Evolutionary conservation across 73 alveolate genomes (phyloP).

Genomic region (Paramecium tetraurelia): DNA sequence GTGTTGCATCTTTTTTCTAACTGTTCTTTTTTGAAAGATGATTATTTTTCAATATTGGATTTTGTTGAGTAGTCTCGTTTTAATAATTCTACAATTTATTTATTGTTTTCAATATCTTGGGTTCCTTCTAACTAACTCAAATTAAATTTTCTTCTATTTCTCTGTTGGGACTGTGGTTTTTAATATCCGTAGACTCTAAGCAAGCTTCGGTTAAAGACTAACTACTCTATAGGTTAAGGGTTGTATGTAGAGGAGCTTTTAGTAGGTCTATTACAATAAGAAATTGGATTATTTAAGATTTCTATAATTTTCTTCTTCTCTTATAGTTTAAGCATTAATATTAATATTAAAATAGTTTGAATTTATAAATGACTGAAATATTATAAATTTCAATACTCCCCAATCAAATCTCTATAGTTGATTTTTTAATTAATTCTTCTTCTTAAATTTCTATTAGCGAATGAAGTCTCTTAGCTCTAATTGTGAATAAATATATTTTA

Average conservation of each 20-base stretch:
- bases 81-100: background rate
- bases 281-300: background rate
- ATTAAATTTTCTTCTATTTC: background rate
- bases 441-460: background rate
- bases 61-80: background rate
- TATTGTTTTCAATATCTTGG: background rate
- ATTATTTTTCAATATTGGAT: background rate
- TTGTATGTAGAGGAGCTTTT: background rate
- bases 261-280: background rate
- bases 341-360: background rate
- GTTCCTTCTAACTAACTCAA: background rate
- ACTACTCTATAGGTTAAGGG: background rate
- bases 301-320: background rate
- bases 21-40: background rate
- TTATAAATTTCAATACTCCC: slow-evolving; percentile 1
- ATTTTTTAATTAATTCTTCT: background rate
- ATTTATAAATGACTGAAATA: background rate
- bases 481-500: background rate
- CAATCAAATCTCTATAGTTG: slow-evolving; percentile 17
- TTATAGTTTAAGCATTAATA: background rate
- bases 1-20: background rate
- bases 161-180: background rate
- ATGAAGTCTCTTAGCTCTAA: background rate
- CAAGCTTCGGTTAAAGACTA: background rate
- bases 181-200: background rate